Percentiles rank a stretch among this genome's conserved stretches.
Evolutionary conservation across 129 eudicot species (phyloP).

Genomic region (Cynara cardunculus): DNA sequence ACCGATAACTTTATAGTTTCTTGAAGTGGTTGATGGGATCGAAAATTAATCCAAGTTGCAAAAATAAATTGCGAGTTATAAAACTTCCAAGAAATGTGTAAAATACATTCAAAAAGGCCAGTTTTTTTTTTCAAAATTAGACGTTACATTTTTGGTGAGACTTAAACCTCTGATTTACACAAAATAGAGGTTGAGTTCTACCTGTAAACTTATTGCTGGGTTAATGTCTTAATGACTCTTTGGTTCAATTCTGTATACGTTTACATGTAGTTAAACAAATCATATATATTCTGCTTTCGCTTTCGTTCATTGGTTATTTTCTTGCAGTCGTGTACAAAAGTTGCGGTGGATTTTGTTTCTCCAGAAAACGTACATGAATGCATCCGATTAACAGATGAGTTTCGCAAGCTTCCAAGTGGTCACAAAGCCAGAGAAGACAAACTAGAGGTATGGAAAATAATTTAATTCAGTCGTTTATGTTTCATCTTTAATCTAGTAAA

Average conservation of each 20-base stretch:
- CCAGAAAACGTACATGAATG: constrained; percentile 69
- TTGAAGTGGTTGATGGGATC: too few relatives aligned
- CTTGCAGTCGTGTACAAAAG: constrained; percentile 71
- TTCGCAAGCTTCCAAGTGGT: constrained; percentile 53
- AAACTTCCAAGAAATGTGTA: too few relatives aligned
- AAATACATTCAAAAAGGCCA: too few relatives aligned
- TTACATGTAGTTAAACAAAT: background rate
- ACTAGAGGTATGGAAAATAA: constrained; percentile 46
- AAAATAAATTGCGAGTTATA: too few relatives aligned
- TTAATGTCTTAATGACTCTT: background rate
- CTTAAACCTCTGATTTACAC: too few relatives aligned
- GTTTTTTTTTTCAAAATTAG: background rate
- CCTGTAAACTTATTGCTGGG: too few relatives aligned
- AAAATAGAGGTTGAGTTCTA: background rate
- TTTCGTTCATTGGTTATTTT: background rate
- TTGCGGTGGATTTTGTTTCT: constrained; percentile 73
- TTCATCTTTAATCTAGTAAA: background rate
- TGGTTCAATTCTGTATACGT: background rate
- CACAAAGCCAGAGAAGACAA: constrained; percentile 75
- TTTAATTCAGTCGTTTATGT: background rate
- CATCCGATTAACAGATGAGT: constrained; percentile 56
- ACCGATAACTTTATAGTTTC: too few relatives aligned
- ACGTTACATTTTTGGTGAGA: background rate
- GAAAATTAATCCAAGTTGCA: too few relatives aligned
- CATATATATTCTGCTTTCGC: background rate